phyloP scores from a whole-genome alignment of 306 rosid genomes.

The Delonix regia region DNA sequence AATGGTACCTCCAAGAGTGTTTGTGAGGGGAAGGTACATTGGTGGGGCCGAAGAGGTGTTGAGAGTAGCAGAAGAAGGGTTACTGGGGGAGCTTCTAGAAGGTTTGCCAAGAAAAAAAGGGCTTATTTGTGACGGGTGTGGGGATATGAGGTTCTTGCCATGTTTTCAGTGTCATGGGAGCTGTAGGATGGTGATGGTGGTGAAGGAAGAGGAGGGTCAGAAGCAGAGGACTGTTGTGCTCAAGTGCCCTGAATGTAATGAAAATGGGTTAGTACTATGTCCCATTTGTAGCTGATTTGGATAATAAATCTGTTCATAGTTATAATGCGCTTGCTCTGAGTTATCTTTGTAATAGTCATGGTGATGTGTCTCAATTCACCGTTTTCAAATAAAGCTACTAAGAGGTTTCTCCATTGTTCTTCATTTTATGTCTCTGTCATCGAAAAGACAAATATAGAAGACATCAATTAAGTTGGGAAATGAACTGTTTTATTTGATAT shows the following conservation, averaged over 20 bases:
- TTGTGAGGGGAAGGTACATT: conserved; percentile 69
- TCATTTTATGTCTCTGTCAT: background rate
- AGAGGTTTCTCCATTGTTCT: background rate
- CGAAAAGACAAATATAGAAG: background rate
- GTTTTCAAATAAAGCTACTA: background rate
- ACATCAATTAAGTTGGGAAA: background rate
- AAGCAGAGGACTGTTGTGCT: conserved; percentile 44
- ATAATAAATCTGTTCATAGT: conserved; percentile 8
- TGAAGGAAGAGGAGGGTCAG: conserved; percentile 31
- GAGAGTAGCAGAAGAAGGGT: conserved; percentile 67
- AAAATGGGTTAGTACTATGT: conserved; percentile 86
- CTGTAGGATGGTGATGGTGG: conserved; percentile 59
- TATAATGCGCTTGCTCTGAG: background rate
- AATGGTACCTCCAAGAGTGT: conserved; percentile 68
- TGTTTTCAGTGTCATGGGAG: conserved; percentile 87
- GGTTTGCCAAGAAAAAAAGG: conserved; percentile 71
- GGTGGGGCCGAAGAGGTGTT: conserved; percentile 74
- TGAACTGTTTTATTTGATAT: background rate
- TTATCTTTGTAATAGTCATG: conserved; percentile 5
- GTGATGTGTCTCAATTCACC: conserved; percentile 29
- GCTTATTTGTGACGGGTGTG: conserved; percentile 84
- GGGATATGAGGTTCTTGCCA: conserved; percentile 75
- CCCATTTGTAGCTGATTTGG: conserved; percentile 66
- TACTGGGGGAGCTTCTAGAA: conserved; percentile 54
- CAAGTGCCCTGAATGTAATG: conserved; percentile 78